Base-by-base conservation (phyloP, 352 stramenopile species). In the Saprolegnia diclina region DNA sequence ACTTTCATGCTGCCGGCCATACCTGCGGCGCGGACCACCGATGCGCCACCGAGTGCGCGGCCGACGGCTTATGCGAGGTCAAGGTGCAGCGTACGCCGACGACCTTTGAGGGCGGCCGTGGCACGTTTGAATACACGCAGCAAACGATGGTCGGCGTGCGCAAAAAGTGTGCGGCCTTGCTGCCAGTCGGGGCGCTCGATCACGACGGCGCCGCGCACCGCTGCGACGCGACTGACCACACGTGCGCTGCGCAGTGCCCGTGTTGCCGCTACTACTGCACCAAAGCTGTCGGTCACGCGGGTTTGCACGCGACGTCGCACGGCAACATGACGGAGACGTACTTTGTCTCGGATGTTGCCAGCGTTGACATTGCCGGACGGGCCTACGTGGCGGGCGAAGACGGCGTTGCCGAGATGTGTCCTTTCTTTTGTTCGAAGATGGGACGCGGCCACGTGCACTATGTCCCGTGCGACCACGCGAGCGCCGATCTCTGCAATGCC, bases 311-410 rank as follows among this genome's bases (percentile, higher is more conserved):
- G 29, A 91, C 85, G 1, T 82, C 80, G 0, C 85, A 92, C 16
- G 85, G 83, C 37, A 94, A 94, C 72, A 94, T 92, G 85, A 74
- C 78, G 16, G 89, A 91, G 65, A 92, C 80, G 22, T 81, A 78
- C 55, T 94, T 92, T 52, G 46, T 87, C 3, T 82, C 81, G 0
- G 80, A 90, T 26, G 63, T 73, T 0, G 56, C 77, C 4, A 75
- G 88, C 9, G 83, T 94, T 21, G 82, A 94, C 61, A 65, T 94
- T 21, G 72, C 79, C 5, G 83, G 89, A 44, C 81, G 83, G 46
- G 87, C 91, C 74, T 94, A 91, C 68, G 70, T 73, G 16, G 73
- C 77, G 18, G 83, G 85, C 0, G 85, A 94, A 65, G 56, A 66
- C 6, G 85, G 85, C 14, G 85, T 77, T 4, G 83, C 85, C 3